phyloP scores from a whole-genome alignment of 2,329 filamentous ascomycete genomes.

The Penicillium sp. region DNA sequence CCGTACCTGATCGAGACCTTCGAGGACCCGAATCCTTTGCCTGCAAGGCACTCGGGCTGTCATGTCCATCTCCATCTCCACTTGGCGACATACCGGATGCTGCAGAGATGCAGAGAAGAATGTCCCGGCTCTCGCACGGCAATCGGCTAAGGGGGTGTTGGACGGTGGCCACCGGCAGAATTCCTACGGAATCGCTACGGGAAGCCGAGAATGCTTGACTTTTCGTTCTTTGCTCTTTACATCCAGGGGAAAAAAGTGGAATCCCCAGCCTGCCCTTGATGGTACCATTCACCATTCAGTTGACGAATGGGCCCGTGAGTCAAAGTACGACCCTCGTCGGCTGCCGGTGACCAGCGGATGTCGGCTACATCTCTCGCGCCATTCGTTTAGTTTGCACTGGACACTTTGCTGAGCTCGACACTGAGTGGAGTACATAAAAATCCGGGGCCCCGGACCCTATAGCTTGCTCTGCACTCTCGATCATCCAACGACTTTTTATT shows the following conservation, averaged over 20 bases:
- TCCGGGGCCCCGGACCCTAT: slow-evolving; percentile 19
- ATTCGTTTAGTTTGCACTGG: slow-evolving; percentile 1
- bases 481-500: neutral
- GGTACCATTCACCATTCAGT: slow-evolving; percentile 5
- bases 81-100: slow-evolving; percentile 12
- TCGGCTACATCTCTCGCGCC: slow-evolving; percentile 6
- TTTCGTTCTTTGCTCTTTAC: neutral
- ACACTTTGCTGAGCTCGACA: neutral
- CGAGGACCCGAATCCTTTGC: slow-evolving; percentile 2
- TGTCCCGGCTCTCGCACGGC: slow-evolving; percentile 21
- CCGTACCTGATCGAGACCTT: slow-evolving; percentile 22
- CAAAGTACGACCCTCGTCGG: slow-evolving; percentile 3
- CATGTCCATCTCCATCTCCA: slow-evolving; percentile 18
- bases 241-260: neutral
- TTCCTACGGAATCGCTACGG: neutral
- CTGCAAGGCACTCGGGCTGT: neutral
- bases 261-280: neutral
- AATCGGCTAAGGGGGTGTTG: slow-evolving; percentile 10
- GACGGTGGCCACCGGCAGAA: slow-evolving; percentile 17
- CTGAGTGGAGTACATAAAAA: slow-evolving; percentile 21
- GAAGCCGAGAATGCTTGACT: neutral
- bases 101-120: slow-evolving; percentile 1
- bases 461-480: neutral
- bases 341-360: slow-evolving; percentile 14
- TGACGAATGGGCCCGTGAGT: slow-evolving; percentile 10